Evolutionary conservation across 116 monocot species (phyloP), one percentile per base, ranked within the genome.

Genomic region (Posidonia oceanica): DNA sequence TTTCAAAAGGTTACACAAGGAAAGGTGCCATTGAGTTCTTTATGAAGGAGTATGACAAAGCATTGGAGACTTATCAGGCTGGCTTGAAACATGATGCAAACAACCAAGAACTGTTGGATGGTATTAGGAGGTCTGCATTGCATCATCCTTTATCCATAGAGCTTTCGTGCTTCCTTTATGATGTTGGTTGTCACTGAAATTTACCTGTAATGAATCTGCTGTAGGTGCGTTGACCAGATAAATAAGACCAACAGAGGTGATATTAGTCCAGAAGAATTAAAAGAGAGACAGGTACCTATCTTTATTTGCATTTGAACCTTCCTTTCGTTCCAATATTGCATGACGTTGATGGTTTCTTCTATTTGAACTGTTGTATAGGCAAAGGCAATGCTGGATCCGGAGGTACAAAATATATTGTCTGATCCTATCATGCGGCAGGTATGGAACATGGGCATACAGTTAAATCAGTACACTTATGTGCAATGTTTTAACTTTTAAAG

Each of bases 391-490:
- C 98, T 93, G 61, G 98, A 98, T 79, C 93, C 93, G n/a, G 98
- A 98, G 70, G 86, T 98, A 52, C 93, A 93, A 77, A 79, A 76
- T 39, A 98, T 98, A 14, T 75, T 98, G 22, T 79, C 87, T 21
- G 98, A 98, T 78, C 98, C 98, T 14, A 81, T 98, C 39, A 98
- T 98, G 93, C 82, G 82, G 7, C 93, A 93, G 93, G 98, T 98
- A 80, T 20, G 3, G 60, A 68, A 48, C 22, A 39, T 48, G 17
- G 22, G 13, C 18, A 48, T 12, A 48, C 1, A 48, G 48, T 48
- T 7, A 48, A 7, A 48, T 48, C 48, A 6, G 11, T 48, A 48
- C 12, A 12, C 48, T 29, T 29, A 0, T 29, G 29, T 29, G 29
- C 29, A 29, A 29, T 29, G 29, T 29, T 29, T 29, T 0, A 29